Base-by-base conservation (phyloP, 2,329 filamentous ascomycete genomes). In the Phialophora macrospora region DNA sequence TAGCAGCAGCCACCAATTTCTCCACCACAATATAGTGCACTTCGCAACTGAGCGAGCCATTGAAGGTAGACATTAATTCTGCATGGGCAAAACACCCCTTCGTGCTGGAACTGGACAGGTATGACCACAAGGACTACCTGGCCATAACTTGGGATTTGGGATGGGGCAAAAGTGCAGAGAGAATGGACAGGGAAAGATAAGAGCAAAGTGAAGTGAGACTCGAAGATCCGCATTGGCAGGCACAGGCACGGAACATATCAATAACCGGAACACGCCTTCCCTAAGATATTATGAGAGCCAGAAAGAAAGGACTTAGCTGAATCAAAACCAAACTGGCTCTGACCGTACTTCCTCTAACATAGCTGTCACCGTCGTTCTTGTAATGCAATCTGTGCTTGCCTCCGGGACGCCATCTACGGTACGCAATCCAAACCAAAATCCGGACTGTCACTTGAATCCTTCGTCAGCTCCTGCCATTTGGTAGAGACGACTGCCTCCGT, bases 371-470 rank as follows among this genome's bases (percentile, higher is more conserved):
- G 56, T 56, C 41, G 41, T n/a, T 48, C 48, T 54, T 38, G 44
- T 34, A 59, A 34, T 60, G 62, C 62, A 44, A 28, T 55, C 46
- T 48, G 24, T 24, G 14, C 34, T 17, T 24, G 14, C 24, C 48
- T 17, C 48, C 52, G 14, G 14, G 52, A 60, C 56, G 28, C 56
- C 57, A 24, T 30, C 55, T 55, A 57, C 54, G 41, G 12, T 55
- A 64, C 62, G 41, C 52, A 30, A 49, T 57, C 30, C 41, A 64
- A 34, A 56, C 59, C 26, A 55, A 44, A 56, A 55, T 64, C 62
- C 54, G 56, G 38, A 24, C 49, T 64, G 41, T 44, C 30, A 44
- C 22, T 62, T 55, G 34, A 14, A 54, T 62, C 41, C 59, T 54
- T 30, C 24, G 48, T 24, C 48, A 26, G 24, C 48, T 24, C 48